phyloP scores from a whole-genome alignment of 2,329 filamentous ascomycete genomes.

The Atkinsonella texensis region DNA sequence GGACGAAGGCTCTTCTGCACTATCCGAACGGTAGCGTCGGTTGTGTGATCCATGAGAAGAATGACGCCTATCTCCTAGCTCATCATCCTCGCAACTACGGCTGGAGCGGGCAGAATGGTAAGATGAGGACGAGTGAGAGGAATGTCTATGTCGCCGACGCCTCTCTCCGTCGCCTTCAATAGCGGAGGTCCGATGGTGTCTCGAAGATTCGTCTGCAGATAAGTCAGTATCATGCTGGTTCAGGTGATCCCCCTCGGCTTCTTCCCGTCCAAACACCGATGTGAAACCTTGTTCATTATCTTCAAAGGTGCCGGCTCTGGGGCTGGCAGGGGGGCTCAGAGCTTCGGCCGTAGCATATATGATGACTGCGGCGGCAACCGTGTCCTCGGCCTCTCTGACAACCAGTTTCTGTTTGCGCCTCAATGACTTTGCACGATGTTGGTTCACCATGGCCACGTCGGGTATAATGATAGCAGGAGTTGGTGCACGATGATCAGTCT shows the following conservation, averaged over 20 bases:
- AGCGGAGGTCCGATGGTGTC: slow-evolving; percentile 23
- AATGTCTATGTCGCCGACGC: slow-evolving; percentile 28
- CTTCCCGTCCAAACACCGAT: not conserved
- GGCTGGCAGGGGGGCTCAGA: slow-evolving; percentile 30
- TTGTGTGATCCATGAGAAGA: slow-evolving; percentile 14
- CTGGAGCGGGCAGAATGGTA: slow-evolving; percentile 23
- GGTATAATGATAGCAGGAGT: slow-evolving; percentile 38
- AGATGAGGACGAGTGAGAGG: slow-evolving; percentile 11
- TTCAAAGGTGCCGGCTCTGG: slow-evolving; percentile 9
- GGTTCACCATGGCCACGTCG: slow-evolving; percentile 23
- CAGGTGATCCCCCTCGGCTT: slow-evolving; percentile 1
- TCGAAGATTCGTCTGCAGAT: slow-evolving; percentile 39
- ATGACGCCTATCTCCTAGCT: slow-evolving; percentile 18
- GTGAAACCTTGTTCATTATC: slow-evolving; percentile 15
- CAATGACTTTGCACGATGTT: slow-evolving; percentile 30
- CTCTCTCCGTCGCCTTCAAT: slow-evolving; percentile 27
- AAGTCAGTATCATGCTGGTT: slow-evolving; percentile 41
- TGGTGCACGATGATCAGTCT: slow-evolving; percentile 17
- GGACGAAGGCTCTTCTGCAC: slow-evolving; percentile 22
- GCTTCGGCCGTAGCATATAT: slow-evolving; percentile 39
- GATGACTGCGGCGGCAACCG: slow-evolving; percentile 40
- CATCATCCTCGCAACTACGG: slow-evolving; percentile 21
- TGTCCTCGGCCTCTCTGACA: slow-evolving; percentile 37
- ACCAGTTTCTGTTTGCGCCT: slow-evolving; percentile 32
- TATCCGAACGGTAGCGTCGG: slow-evolving; percentile 27